Evolutionary conservation across 371 early-diverging fungal genomes (phyloP).

Genomic region (Batkoa obscura): DNA sequence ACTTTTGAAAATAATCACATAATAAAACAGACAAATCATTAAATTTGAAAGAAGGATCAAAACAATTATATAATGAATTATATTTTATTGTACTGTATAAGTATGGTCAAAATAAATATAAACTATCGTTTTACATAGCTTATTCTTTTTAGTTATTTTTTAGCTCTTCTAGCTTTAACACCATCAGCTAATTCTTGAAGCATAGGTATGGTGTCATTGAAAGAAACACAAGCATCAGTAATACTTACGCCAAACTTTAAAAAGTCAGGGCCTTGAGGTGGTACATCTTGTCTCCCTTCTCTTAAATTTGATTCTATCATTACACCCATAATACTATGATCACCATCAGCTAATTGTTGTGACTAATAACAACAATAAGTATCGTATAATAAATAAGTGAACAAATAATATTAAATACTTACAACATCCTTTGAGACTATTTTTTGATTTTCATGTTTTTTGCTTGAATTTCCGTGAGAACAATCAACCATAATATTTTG

Average conservation of each 20-base stretch:
- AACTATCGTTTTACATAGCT: too few relatives aligned
- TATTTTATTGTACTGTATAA: too few relatives aligned
- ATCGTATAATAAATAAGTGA: too few relatives aligned
- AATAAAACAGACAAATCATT: too few relatives aligned
- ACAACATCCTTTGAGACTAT: slow-evolving; percentile 53
- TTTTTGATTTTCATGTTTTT: slow-evolving; percentile 59
- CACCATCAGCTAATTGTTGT: slow-evolving; percentile 43
- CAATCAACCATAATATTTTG: slow-evolving; percentile 79
- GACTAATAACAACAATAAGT: too few relatives aligned
- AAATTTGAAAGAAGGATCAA: too few relatives aligned
- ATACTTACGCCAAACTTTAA: slow-evolving; percentile 65
- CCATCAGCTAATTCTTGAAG: slow-evolving; percentile 46
- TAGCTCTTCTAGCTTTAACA: slow-evolving; percentile 22
- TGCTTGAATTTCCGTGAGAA: slow-evolving; percentile 74
- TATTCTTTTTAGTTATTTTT: background rate
- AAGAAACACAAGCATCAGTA: slow-evolving; percentile 70
- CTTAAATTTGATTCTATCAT: slow-evolving; percentile 86
- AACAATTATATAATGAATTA: too few relatives aligned
- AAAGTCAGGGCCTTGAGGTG: slow-evolving; percentile 33
- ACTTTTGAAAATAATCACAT: too few relatives aligned
- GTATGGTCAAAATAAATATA: too few relatives aligned
- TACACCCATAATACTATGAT: slow-evolving; percentile 48
- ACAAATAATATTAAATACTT: too few relatives aligned
- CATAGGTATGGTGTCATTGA: slow-evolving; percentile 49
- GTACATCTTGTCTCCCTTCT: slow-evolving; percentile 66